Base-by-base conservation (phyloP, 2,329 filamentous ascomycete genomes). In the Macrophomina phaseolina region DNA sequence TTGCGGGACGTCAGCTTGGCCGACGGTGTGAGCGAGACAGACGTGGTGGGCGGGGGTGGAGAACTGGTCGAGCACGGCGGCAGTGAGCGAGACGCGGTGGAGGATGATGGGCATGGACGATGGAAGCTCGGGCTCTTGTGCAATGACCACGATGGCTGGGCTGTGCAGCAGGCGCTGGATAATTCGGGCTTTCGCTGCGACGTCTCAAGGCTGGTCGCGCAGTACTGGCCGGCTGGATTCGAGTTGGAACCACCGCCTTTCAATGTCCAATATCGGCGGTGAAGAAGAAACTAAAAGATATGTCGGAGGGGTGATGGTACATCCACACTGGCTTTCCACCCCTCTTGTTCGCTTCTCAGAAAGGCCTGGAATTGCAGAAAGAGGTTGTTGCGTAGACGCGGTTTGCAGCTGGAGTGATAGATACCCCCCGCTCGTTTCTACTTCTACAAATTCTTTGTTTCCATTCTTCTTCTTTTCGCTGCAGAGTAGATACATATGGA, bases 121-220 rank as follows among this genome's bases (percentile, higher is more conserved):
- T 62, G 58, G 58, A 62, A 49, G 32, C 14, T 62, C 28, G 58
- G 58, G 16, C 45, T 62, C 28, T 6, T 49, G 42, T 62, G 58
- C 32, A 32, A 18, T 16, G 58, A 62, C 3, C 30, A 45, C n/a
- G 45, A 62, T 14, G 58, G 30, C 2, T 49, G 58, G 58, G 58
- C 42, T 16, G 58, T 62, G 58, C 58, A 62, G 58, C 42, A 62
- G 58, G 45, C 58, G 58, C 14, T 62, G 42, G 58, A 62, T 16
- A 23, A 34, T 28, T 42, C 58, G 9, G 58, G 58, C 14, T 62
- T 62, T 18, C 30, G 12, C n/a, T 62, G 58, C 58, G 58, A 62
- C 36, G 58, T 62, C 16, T 62, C 58, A 30, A 38, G 42, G 58
- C 58, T 62, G 14, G 45, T 62, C 8, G 58, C 58, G 32, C 42